Evolutionary conservation across 2,329 filamentous ascomycete genomes (phyloP).

Genomic region (Colletotrichum spaethianum): DNA sequence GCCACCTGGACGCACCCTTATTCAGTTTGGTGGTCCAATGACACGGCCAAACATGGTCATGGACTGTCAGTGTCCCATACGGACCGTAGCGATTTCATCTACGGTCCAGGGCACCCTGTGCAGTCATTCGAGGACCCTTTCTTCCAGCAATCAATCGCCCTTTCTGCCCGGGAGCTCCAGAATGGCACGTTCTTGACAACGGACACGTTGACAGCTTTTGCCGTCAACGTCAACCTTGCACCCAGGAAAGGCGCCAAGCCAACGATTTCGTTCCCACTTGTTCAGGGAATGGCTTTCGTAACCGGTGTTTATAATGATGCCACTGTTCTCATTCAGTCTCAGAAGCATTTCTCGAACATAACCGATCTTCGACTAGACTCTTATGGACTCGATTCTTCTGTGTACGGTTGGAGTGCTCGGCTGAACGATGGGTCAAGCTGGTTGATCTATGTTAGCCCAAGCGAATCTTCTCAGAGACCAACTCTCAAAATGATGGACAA

Average conservation of each 20-base stretch:
- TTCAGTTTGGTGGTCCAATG: constrained; percentile 72
- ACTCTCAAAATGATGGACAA: not conserved
- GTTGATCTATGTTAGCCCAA: constrained; percentile 59
- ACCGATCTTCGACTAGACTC: constrained; percentile 51
- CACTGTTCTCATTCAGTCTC: constrained; percentile 77
- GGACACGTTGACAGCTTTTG: constrained; percentile 64
- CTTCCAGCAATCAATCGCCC: constrained; percentile 76
- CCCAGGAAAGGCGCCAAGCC: constrained; percentile 59
- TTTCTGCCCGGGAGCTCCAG: constrained; percentile 79
- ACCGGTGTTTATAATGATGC: constrained; percentile 78
- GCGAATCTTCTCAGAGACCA: constrained; percentile 67
- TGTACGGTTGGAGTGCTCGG: constrained; percentile 66
- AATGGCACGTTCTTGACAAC: constrained; percentile 64
- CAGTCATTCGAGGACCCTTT: constrained; percentile 53
- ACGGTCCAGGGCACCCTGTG: constrained; percentile 75
- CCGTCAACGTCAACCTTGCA: constrained; percentile 72
- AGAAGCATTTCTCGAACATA: constrained; percentile 75
- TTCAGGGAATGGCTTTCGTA: constrained; percentile 86
- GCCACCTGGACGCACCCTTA: constrained; percentile 80
- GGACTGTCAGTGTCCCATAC: constrained; percentile 80
- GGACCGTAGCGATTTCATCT: constrained; percentile 72
- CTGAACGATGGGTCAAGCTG: constrained; percentile 46
- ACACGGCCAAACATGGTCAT: constrained; percentile 56
- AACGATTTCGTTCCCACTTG: constrained; percentile 77
- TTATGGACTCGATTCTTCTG: constrained; percentile 48